Base-by-base conservation (phyloP, 495 filamentous ascomycete genomes). In the Penicillium taxi region DNA sequence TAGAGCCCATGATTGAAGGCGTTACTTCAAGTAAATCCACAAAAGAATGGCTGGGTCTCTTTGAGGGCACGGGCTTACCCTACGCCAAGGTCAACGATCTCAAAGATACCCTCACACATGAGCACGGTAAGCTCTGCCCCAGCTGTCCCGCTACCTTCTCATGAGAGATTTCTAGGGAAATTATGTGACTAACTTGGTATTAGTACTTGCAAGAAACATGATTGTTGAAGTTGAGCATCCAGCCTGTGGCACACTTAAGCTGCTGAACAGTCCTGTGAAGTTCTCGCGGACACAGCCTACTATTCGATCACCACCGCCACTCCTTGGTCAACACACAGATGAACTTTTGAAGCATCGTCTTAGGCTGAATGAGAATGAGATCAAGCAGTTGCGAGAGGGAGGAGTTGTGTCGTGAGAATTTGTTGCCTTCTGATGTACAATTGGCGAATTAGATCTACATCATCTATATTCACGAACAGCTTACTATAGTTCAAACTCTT, bases 1-100 rank as follows among this genome's bases (percentile, higher is more conserved):
- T 98, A 2, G 87, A 96, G 47, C 60, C 59, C 1, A 59, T 84
- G 50, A 90, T 98, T 31, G 84, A 88, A 47, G 63, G 63, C 23
- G 75, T 80, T 32, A 94, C 84, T 6, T 54, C 60, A 22, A 75
- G 78, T 42, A 88, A 82, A 66, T 93, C 85, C 5, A 96, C 89
- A 1, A 63, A 78, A 42, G 82, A 96, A 52, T 98, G 91, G 93
- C 63, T 96, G 11, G 73, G 84, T 0, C 65, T 93, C 11, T 78
- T 98, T 20, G 86, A 96, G 48, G 86, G 84, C 17, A 83, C 80
- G 40, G 91, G 91, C 13, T 79, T 96, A 79, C 91, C 91, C 7
- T 96, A 96, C 63, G 84, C 90, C 3, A 84, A 91, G 0, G 80
- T 98, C 37, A 96, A 96, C 51, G 90, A 96, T 51, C 78, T 98